Evolutionary conservation across 495 filamentous ascomycete genomes (phyloP).

Genomic region (Podospora pseudoanserina): DNA sequence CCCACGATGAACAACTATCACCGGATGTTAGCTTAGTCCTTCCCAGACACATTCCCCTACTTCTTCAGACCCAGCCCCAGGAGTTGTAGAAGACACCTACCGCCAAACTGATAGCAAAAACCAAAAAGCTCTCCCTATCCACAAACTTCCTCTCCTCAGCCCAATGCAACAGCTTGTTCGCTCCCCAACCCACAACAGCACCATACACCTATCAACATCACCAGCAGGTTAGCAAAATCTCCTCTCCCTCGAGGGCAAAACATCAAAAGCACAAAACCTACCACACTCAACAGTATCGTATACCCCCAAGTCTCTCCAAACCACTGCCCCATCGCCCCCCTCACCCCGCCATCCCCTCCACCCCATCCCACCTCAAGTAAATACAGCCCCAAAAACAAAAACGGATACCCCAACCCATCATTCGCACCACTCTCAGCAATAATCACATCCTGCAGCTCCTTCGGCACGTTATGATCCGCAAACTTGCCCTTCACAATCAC

Average conservation of each 20-base stretch:
- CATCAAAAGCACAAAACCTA: no score
- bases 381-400: slow-evolving; percentile 81
- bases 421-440: slow-evolving; percentile 89
- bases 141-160: slow-evolving; percentile 79
- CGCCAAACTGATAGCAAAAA: slow-evolving; percentile 54
- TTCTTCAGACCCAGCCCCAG: background rate
- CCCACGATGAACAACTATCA: slow-evolving; percentile 68
- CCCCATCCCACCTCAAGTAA: slow-evolving; percentile 67
- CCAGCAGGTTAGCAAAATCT: no score
- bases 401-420: slow-evolving; percentile 91
- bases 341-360: slow-evolving; percentile 51
- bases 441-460: slow-evolving; percentile 77
- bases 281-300: slow-evolving; percentile 71
- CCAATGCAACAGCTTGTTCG: slow-evolving; percentile 77
- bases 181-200: slow-evolving; percentile 69
- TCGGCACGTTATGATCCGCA: slow-evolving; percentile 84
- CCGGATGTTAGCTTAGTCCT: background rate
- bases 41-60: background rate
- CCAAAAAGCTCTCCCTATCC: slow-evolving; percentile 85
- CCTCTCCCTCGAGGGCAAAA: no score
- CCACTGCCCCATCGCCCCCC: slow-evolving; percentile 74
- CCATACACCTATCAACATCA: slow-evolving; percentile 54
- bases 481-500: slow-evolving; percentile 93
- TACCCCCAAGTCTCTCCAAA: slow-evolving; percentile 86
- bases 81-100: background rate